These are phyloP conservation scores for Cucurbita argyrosperma DNA, from an alignment of 306 rosid species.

Conservation along the genomic window DNA sequence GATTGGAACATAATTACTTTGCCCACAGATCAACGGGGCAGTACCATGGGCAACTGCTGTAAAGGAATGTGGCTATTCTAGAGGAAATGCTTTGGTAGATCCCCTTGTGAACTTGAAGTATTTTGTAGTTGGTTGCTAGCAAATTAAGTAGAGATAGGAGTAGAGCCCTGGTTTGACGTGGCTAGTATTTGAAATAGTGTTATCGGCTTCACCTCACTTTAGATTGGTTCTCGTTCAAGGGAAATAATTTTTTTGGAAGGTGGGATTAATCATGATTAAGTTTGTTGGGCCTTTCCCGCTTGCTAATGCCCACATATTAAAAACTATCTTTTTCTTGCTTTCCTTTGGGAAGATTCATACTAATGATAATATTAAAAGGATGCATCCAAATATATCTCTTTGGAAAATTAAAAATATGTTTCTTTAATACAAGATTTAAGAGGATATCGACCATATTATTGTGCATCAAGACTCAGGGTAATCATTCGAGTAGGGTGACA, in stretches of 20 bases:
- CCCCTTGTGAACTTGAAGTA: background rate
- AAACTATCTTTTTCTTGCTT: background rate
- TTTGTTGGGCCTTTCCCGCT: background rate
- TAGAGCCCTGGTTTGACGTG: too few relatives aligned
- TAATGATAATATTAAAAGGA: background rate
- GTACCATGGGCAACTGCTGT: background rate
- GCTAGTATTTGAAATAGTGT: background rate
- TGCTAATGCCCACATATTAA: background rate
- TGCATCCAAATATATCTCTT: background rate
- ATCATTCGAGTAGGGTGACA: conserved; percentile 73
- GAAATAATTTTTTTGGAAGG: background rate
- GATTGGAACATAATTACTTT: background rate
- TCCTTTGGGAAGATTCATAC: background rate
- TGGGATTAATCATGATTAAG: background rate
- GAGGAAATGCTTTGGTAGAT: background rate
- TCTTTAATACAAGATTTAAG: background rate
- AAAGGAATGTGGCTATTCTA: background rate
- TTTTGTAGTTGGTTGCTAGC: background rate
- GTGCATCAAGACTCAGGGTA: conserved; percentile 41
- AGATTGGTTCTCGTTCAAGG: background rate
- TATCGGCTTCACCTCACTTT: background rate
- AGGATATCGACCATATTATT: background rate
- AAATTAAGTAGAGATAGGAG: background rate
- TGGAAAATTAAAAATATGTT: background rate
- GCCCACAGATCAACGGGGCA: background rate